These are phyloP conservation scores for Ustilago nuda DNA, from an alignment of 1,284 basidiomycete genomes.

Conservation along the genomic window DNA sequence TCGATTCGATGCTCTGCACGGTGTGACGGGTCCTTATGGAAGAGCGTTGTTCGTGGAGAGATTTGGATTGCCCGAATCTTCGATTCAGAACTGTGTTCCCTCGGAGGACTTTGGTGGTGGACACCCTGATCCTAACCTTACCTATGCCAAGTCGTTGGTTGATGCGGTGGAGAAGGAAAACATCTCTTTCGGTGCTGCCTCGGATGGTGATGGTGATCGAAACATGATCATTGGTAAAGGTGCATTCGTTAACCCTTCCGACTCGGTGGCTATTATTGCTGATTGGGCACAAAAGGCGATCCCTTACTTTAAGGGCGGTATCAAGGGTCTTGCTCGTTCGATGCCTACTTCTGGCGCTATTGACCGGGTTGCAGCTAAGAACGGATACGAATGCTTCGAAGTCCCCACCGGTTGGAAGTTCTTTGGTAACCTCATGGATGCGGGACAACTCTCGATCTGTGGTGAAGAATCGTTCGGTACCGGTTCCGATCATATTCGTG, in stretches of 20 bases:
- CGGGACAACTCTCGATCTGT: constrained; percentile 94
- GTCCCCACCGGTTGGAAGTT: constrained; percentile 99
- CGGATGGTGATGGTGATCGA: constrained; percentile 95
- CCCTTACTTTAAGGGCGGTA: constrained; percentile 90
- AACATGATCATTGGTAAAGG: constrained; percentile 99
- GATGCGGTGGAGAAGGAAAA: constrained; percentile 87
- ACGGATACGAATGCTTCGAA: constrained; percentile 92
- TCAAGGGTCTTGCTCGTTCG: constrained; percentile 93
- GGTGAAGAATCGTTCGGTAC: constrained; percentile 99
- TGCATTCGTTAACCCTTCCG: constrained; percentile 96
- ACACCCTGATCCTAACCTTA: constrained; percentile 98
- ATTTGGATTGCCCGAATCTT: constrained; percentile 82
- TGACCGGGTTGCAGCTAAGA: constrained; percentile 93
- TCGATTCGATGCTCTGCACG: constrained; percentile 94
- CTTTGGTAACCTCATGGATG: constrained; percentile 99
- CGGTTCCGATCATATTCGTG: constrained; percentile 98
- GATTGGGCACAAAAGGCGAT: constrained; percentile 93
- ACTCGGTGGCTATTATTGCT: constrained; percentile 98
- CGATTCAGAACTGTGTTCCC: constrained; percentile 91
- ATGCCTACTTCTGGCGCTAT: constrained; percentile 99
- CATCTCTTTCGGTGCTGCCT: constrained; percentile 94
- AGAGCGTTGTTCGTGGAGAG: constrained; percentile 85
- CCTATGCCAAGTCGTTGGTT: constrained; percentile 94
- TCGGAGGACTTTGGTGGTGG: constrained; percentile 95
- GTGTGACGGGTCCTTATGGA: constrained; percentile 97